phyloP scores from a whole-genome alignment of 805 yeast species.

The Candida xyloterini region DNA sequence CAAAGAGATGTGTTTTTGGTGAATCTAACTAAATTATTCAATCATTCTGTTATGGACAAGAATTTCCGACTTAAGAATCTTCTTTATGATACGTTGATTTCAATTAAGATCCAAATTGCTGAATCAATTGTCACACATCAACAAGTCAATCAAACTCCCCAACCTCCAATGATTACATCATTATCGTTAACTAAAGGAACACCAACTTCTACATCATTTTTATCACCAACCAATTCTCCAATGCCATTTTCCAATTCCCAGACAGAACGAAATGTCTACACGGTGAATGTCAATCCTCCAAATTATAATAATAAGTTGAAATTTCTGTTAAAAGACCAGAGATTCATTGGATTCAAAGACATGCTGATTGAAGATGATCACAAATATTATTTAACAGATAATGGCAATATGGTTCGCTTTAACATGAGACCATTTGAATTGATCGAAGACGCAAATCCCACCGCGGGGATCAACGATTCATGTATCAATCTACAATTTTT shows the following conservation, averaged over 20 bases:
- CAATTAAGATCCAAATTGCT: constrained; percentile 42
- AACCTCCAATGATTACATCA: constrained; percentile 18
- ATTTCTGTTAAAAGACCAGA: constrained; percentile 20
- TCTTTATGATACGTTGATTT: constrained; percentile 55
- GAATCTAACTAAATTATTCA: constrained; percentile 45
- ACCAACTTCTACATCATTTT: constrained; percentile 19
- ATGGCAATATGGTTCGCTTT: constrained; percentile 33
- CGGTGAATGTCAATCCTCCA: constrained; percentile 32
- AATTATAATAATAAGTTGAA: constrained; percentile 31
- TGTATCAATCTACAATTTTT: constrained; percentile 53
- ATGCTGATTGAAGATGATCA: constrained; percentile 22
- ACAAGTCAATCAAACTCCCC: constrained; percentile 11
- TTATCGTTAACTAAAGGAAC: constrained; percentile 22
- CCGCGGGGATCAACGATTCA: constrained; percentile 47
- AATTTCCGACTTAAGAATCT: constrained; percentile 52
- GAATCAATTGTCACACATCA: constrained; percentile 24
- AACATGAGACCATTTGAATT: constrained; percentile 51
- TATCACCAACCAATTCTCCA: constrained; percentile 28
- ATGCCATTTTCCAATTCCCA: constrained; percentile 26
- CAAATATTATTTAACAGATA: constrained; percentile 20
- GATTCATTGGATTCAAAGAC: constrained; percentile 27
- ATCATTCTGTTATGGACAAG: constrained; percentile 40
- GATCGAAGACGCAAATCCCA: constrained; percentile 54
- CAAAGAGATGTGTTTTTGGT: constrained; percentile 46
- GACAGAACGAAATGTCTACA: constrained; percentile 17